Conservation (phyloP, 345 rosid species). For the Eutrema japonicum region DNA sequence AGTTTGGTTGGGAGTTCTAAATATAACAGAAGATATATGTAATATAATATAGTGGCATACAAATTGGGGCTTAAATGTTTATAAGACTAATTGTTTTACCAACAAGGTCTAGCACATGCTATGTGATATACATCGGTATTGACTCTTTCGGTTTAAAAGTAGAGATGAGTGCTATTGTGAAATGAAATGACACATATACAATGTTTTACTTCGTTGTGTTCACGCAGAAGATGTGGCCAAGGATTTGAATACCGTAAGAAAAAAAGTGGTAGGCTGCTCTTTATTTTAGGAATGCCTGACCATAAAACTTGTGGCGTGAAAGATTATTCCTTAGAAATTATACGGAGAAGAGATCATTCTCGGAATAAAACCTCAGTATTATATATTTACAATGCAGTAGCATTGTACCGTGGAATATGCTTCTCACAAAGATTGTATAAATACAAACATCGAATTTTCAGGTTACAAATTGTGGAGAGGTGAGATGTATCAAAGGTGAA, state of each 20-base stretch:
- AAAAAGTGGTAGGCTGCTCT: conserved; percentile 22
- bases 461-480: conserved; percentile 23
- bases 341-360: conserved; percentile 24
- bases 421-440: conserved; percentile 20
- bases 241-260: conserved; percentile 12
- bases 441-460: conserved; percentile 18
- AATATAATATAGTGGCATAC: background rate
- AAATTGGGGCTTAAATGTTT: background rate
- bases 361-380: conserved; percentile 10
- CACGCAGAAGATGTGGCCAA: conserved; percentile 9
- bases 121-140: background rate
- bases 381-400: background rate
- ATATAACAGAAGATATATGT: conserved; percentile 7
- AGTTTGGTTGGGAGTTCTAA: background rate
- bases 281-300: conserved; percentile 31
- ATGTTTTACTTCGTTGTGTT: conserved; percentile 3
- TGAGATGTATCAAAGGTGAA: conserved; percentile 31
- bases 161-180: background rate
- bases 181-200: background rate
- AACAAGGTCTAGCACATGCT: conserved; percentile 1
- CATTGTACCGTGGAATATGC: conserved; percentile 38
- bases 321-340: conserved; percentile 24
- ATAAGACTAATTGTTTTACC: background rate
- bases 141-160: background rate
- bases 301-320: conserved; percentile 16